Conservation (phyloP, 345 rosid genomes). For the Salix koriyanagi region DNA sequence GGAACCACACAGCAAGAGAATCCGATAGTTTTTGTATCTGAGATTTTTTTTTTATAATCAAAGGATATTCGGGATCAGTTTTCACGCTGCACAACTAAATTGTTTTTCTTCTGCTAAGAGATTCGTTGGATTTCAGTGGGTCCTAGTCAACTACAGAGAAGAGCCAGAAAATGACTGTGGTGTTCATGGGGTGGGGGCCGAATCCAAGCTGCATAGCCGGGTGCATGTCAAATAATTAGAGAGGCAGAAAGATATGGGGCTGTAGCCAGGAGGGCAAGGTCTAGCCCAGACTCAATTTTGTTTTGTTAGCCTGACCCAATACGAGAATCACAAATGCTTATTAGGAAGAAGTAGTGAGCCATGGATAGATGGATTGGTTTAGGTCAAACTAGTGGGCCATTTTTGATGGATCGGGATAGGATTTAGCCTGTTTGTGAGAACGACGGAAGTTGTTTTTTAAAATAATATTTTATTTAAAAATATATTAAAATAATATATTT, state of each 20-base stretch:
- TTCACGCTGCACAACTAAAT: too few relatives aligned
- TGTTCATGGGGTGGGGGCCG: neutral
- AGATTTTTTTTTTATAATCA: neutral
- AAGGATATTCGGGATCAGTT: too few relatives aligned
- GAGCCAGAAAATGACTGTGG: neutral
- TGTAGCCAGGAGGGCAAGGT: neutral
- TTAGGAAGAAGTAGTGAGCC: too few relatives aligned
- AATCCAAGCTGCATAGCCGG: neutral
- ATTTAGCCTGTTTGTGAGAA: too few relatives aligned
- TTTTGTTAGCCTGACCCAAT: neutral
- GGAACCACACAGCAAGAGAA: constrained; percentile 7
- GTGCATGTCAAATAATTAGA: neutral
- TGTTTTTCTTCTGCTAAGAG: neutral
- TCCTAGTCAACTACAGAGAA: neutral
- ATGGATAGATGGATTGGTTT: neutral
- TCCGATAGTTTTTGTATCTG: neutral
- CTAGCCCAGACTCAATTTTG: neutral
- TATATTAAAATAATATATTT: too few relatives aligned
- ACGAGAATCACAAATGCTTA: neutral
- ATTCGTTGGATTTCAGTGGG: neutral
- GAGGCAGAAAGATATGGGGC: neutral
- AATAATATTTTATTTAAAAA: too few relatives aligned
- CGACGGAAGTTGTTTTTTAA: too few relatives aligned
- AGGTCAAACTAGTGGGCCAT: neutral
- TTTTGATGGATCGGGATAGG: neutral